Evolutionary conservation across 2,329 filamentous ascomycete species (phyloP).

Genomic region (Fusarium begoniae): DNA sequence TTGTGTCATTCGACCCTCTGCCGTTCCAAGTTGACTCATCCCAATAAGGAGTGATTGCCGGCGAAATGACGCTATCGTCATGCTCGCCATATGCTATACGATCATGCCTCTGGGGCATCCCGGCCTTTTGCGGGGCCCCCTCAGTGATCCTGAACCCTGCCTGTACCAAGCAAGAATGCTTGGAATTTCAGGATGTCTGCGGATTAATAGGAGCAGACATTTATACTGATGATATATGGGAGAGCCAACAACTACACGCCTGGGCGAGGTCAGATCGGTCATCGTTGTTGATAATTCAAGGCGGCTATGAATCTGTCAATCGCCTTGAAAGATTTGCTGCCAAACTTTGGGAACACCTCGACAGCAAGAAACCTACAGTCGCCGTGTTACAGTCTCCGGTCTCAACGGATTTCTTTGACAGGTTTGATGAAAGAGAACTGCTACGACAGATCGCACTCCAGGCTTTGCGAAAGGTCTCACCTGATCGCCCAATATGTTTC

Average conservation of each 20-base stretch:
- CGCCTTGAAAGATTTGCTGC: background rate
- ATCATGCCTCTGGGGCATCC: background rate
- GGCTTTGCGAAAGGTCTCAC: background rate
- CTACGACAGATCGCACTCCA: background rate
- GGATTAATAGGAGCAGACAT: background rate
- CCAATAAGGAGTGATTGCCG: fast-evolving
- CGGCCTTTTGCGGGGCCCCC: fast-evolving
- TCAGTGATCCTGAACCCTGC: background rate
- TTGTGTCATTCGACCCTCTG: fast-evolving
- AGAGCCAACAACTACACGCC: background rate
- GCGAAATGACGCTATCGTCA: fast-evolving
- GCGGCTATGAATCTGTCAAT: background rate
- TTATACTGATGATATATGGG: background rate
- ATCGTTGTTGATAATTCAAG: background rate
- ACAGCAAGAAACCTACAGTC: background rate
- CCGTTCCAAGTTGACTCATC: too few species aligned
- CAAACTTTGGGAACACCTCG: background rate
- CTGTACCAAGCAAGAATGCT: fast-evolving
- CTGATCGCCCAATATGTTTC: fast-evolving
- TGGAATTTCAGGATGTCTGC: background rate
- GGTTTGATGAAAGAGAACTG: background rate
- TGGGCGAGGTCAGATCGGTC: background rate
- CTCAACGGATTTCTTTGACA: fast-evolving
- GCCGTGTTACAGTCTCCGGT: fast-evolving
- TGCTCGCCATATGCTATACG: fast-evolving